phyloP scores from a whole-genome alignment of 2,329 filamentous ascomycete genomes.

The Raffaelea arxii region DNA sequence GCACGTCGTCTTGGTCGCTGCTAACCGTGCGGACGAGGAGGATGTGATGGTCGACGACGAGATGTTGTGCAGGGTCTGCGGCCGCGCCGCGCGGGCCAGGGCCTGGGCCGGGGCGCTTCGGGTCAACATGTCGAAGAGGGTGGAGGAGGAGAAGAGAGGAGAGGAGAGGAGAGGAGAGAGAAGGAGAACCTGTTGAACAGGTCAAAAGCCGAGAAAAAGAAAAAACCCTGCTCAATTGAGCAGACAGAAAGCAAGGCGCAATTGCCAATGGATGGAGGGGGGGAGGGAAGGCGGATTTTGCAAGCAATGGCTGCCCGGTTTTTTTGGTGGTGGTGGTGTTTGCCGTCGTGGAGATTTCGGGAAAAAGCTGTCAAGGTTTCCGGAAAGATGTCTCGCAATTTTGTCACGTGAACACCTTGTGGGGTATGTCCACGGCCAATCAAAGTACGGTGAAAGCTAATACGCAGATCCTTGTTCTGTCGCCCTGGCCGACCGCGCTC shows the following conservation, averaged over 20 bases:
- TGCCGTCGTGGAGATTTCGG: conserved; percentile 11
- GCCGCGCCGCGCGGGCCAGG: neutral
- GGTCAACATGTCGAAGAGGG: conserved; percentile 9
- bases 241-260: neutral
- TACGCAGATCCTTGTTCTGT: conserved; percentile 2
- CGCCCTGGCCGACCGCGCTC: neutral
- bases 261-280: conserved; percentile 2
- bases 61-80: too few relatives aligned
- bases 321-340: conserved; percentile 3
- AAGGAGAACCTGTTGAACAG: neutral
- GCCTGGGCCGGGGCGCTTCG: conserved; percentile 14
- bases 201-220: too few relatives aligned
- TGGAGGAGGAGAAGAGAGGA: neutral
- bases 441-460: conserved; percentile 12
- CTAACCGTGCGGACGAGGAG: neutral
- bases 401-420: conserved; percentile 9
- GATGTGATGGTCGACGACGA: conserved; percentile 2
- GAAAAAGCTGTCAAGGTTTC: conserved; percentile 10
- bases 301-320: neutral
- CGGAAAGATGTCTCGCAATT: conserved; percentile 5
- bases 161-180: neutral
- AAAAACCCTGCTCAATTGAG: conserved; percentile 5
- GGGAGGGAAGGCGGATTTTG: conserved; percentile 1
- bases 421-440: conserved; percentile 6
- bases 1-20: too few relatives aligned